Evolutionary conservation across 768 basidiomycete species (phyloP).

Genomic region (Lentinula guzmanii): DNA sequence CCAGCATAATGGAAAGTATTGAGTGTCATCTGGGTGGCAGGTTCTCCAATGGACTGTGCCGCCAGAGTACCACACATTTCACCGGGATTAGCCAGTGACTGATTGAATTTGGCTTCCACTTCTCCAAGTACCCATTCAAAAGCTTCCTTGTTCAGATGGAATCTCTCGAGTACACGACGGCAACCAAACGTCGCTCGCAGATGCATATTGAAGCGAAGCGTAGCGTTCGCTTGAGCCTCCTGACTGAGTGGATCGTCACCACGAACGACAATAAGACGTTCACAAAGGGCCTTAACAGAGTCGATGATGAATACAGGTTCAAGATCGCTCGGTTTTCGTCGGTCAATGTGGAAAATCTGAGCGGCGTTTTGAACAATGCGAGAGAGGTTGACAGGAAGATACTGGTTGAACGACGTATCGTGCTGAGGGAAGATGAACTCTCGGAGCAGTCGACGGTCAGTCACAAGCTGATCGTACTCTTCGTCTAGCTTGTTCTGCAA

Average conservation of each 20-base stretch:
- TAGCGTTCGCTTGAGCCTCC: constrained; percentile 85
- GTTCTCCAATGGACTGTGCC: constrained; percentile 98
- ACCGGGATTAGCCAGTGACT: constrained; percentile 85
- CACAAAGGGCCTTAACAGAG: constrained; percentile 64
- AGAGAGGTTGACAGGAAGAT: constrained; percentile 91
- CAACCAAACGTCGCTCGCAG: constrained; percentile 84
- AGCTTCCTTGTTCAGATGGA: constrained; percentile 85
- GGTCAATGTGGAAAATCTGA: constrained; percentile 97
- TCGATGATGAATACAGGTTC: constrained; percentile 85
- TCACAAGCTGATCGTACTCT: constrained; percentile 55
- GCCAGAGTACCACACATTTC: constrained; percentile 99
- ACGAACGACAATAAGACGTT: constrained; percentile 81
- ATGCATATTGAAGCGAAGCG: constrained; percentile 90
- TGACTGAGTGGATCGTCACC: constrained; percentile 70
- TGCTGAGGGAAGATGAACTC: constrained; percentile 76
- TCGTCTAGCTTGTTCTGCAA: constrained; percentile 63
- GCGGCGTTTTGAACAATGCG: constrained; percentile 94
- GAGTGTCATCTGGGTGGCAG: constrained; percentile 98
- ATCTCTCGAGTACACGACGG: constrained; percentile 81
- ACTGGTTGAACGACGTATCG: constrained; percentile 67
- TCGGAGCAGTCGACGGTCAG: constrained; percentile 80
- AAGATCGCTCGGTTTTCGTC: constrained; percentile 88
- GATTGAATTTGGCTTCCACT: constrained; percentile 94
- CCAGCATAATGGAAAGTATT: constrained; percentile 99
- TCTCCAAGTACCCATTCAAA: constrained; percentile 98